Percentiles rank a stretch among this genome's conserved stretches.
phyloP scores from a whole-genome alignment of 202 grass and related monocot genomes.

The Tripidium arundinaceum region DNA sequence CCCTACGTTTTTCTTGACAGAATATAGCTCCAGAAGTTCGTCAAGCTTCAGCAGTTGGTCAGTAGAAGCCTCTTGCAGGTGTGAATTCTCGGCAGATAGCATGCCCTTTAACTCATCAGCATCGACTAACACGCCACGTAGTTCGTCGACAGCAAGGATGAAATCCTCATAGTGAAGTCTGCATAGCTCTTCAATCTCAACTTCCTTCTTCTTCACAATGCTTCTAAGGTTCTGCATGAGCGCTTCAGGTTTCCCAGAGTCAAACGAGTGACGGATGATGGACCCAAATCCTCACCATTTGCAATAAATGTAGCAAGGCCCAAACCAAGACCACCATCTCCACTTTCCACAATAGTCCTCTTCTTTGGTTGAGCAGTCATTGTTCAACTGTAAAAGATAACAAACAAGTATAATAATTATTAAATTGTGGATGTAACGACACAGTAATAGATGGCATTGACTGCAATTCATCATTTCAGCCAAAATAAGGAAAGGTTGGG shows the following conservation, averaged over 20 bases:
- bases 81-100: conserved; percentile 46
- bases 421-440: neutral
- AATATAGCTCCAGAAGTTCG: conserved; percentile 53
- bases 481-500: neutral
- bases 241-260: conserved; percentile 62
- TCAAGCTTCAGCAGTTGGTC: conserved; percentile 40
- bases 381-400: conserved; percentile 22
- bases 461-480: neutral
- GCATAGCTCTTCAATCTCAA: conserved; percentile 74
- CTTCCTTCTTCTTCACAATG: conserved; percentile 73
- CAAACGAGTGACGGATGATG: conserved; percentile 62
- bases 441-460: neutral
- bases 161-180: conserved; percentile 75
- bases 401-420: neutral
- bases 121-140: conserved; percentile 58
- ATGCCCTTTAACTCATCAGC: conserved; percentile 60
- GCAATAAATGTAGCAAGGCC: conserved; percentile 46
- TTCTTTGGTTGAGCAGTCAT: conserved; percentile 60
- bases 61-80: conserved; percentile 40
- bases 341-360: conserved; percentile 51
- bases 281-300: conserved; percentile 78
- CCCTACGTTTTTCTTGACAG: conserved; percentile 55
- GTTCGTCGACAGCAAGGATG: conserved; percentile 71
- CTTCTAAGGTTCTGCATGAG: conserved; percentile 56
- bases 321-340: conserved; percentile 48